These are phyloP conservation scores for Amanita subjunquillea DNA, from an alignment of 768 basidiomycete species.

Conservation along the genomic window DNA sequence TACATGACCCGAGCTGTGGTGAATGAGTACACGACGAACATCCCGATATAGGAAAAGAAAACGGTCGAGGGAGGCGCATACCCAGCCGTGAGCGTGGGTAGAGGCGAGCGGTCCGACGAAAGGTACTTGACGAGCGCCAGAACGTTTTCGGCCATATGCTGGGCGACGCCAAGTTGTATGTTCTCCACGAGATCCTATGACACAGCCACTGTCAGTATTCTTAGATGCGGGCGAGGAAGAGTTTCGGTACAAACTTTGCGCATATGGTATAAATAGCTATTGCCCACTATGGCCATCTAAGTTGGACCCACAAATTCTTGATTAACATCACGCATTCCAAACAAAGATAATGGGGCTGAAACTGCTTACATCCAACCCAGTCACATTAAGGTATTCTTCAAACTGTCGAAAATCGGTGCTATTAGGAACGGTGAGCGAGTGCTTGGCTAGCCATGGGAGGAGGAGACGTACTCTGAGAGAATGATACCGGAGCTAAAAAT, in stretches of 20 bases:
- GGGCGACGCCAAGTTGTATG: slow-evolving; percentile 72
- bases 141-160: slow-evolving; percentile 88
- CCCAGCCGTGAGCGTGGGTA: slow-evolving; percentile 48
- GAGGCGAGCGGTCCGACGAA: slow-evolving; percentile 55
- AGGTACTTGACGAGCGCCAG: slow-evolving; percentile 72
- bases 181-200: slow-evolving; percentile 69
- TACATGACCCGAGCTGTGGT: slow-evolving; percentile 60
- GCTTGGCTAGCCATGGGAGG: background rate
- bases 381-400: slow-evolving; percentile 79
- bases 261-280: slow-evolving; percentile 93
- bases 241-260: slow-evolving; percentile 42
- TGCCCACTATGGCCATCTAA: slow-evolving; percentile 84
- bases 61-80: slow-evolving; percentile 54
- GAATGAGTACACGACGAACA: slow-evolving; percentile 69
- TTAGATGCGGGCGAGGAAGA: background rate
- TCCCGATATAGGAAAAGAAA: slow-evolving; percentile 65
- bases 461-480: slow-evolving; percentile 67
- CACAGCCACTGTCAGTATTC: background rate
- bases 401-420: slow-evolving; percentile 97
- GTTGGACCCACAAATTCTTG: background rate
- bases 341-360: background rate
- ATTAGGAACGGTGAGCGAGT: background rate
- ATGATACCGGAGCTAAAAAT: slow-evolving; percentile 88
- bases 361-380: slow-evolving; percentile 73
- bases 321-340: background rate